Percentiles rank a stretch among this genome's conserved stretches.
phyloP scores from a whole-genome alignment of 2,329 filamentous ascomycete genomes.

The Thielaviopsis cerberus region DNA sequence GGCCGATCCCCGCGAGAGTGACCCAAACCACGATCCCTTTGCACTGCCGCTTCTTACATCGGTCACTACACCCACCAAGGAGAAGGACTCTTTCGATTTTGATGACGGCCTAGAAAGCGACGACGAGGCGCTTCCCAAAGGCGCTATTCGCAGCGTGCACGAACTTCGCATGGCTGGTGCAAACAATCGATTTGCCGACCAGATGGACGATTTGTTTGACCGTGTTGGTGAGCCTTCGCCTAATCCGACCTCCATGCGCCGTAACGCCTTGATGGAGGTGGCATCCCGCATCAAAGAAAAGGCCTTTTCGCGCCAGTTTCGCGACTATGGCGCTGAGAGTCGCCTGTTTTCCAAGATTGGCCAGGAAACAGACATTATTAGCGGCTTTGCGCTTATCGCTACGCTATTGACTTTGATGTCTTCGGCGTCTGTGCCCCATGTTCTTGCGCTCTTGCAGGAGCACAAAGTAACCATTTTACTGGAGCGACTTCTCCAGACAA shows the following conservation, averaged over 20 bases:
- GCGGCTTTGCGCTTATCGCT: slow-evolving; percentile 44
- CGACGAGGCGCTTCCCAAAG: slow-evolving; percentile 24
- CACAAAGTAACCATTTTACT: slow-evolving; percentile 39
- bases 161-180: slow-evolving; percentile 47
- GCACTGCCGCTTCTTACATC: slow-evolving; percentile 7
- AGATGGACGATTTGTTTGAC: slow-evolving; percentile 44
- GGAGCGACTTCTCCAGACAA: slow-evolving; percentile 30
- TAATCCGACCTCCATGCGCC: slow-evolving; percentile 31
- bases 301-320: slow-evolving; percentile 49
- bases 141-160: slow-evolving; percentile 43
- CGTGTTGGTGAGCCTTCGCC: slow-evolving; percentile 34
- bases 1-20: slow-evolving; percentile 5
- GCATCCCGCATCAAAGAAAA: slow-evolving; percentile 41
- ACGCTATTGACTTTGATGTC: slow-evolving; percentile 44
- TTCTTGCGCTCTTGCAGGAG: slow-evolving; percentile 36
- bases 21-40: slow-evolving; percentile 12
- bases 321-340: slow-evolving; percentile 53
- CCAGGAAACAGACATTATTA: slow-evolving; percentile 39
- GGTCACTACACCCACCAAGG: slow-evolving; percentile 3
- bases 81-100: slow-evolving; percentile 11
- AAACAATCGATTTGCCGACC: slow-evolving; percentile 46
- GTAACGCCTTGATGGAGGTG: slow-evolving; percentile 41
- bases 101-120: slow-evolving; percentile 19
- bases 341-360: slow-evolving; percentile 45
- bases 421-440: slow-evolving; percentile 39